A percentile compares a stretch with the other conserved stretches of the same genome.
phyloP scores from a whole-genome alignment of 202 grass and related monocot genomes.

The Zizania palustris region DNA sequence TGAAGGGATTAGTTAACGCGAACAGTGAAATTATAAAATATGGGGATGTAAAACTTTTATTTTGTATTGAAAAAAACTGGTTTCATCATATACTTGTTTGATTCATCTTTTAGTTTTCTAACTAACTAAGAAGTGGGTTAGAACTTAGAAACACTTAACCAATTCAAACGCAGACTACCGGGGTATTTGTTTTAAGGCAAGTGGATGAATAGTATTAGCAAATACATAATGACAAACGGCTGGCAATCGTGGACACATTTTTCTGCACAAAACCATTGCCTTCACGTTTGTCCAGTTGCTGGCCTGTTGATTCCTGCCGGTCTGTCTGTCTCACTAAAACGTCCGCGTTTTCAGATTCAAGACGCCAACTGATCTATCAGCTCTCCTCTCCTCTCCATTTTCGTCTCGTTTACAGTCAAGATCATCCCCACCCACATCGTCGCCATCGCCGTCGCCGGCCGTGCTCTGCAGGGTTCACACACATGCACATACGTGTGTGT shows the following conservation, averaged over 20 bases:
- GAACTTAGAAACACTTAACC: no score
- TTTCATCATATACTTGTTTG: no score
- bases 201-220: neutral
- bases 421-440: no score
- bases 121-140: no score
- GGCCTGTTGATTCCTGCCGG: constrained; percentile 39
- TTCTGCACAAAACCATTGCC: neutral
- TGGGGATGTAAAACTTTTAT: no score
- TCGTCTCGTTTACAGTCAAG: no score
- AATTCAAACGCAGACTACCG: neutral
- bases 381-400: no score
- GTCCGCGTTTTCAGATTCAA: constrained; percentile 9
- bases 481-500: neutral
- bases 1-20: no score
- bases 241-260: constrained; percentile 16
- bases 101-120: no score
- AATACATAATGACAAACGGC: constrained; percentile 24
- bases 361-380: constrained; percentile 33
- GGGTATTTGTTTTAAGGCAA: constrained; percentile 45
- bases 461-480: constrained; percentile 8
- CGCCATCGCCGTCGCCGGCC: neutral
- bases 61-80: no score
- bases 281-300: constrained; percentile 30
- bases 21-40: no score
- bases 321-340: constrained; percentile 23